Conservation (phyloP, 2,329 filamentous ascomycete genomes). For the Tolypocladium amazonense region DNA sequence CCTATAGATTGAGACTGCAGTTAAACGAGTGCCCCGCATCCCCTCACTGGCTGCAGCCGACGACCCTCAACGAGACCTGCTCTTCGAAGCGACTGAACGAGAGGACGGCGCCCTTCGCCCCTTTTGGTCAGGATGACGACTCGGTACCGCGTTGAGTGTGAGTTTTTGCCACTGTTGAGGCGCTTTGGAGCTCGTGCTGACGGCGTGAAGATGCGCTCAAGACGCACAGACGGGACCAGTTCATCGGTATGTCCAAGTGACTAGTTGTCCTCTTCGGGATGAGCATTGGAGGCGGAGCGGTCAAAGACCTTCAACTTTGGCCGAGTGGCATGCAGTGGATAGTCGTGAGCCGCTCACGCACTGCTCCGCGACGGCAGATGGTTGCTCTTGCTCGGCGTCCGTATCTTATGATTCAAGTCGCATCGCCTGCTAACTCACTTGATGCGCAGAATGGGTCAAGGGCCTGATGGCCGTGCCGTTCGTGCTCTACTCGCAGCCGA, state of each 20-base stretch:
- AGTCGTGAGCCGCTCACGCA: background rate
- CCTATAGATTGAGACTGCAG: background rate
- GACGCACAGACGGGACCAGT: slow-evolving; percentile 83
- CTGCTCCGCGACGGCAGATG: background rate
- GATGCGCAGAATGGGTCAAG: slow-evolving; percentile 78
- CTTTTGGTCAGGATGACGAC: slow-evolving; percentile 39
- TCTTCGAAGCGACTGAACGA: background rate
- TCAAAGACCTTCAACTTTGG: background rate
- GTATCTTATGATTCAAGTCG: background rate
- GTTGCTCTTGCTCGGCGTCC: background rate
- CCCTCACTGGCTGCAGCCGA: background rate
- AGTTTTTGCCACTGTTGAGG: slow-evolving; percentile 18
- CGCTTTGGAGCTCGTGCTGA: slow-evolving; percentile 10
- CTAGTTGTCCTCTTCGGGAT: background rate
- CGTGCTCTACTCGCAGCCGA: slow-evolving; percentile 90
- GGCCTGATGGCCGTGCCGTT: slow-evolving; percentile 89
- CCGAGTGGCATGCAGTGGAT: background rate
- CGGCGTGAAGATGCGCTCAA: slow-evolving; percentile 48
- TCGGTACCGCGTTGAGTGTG: slow-evolving; percentile 64
- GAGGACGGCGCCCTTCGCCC: background rate
- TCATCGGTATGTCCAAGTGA: slow-evolving; percentile 49
- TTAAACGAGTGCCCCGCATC: background rate
- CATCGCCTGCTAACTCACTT: background rate
- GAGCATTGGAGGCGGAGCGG: background rate
- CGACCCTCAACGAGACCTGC: background rate